Base-by-base conservation (phyloP, 495 filamentous ascomycete species). In the Hypoxylon perforatum region DNA sequence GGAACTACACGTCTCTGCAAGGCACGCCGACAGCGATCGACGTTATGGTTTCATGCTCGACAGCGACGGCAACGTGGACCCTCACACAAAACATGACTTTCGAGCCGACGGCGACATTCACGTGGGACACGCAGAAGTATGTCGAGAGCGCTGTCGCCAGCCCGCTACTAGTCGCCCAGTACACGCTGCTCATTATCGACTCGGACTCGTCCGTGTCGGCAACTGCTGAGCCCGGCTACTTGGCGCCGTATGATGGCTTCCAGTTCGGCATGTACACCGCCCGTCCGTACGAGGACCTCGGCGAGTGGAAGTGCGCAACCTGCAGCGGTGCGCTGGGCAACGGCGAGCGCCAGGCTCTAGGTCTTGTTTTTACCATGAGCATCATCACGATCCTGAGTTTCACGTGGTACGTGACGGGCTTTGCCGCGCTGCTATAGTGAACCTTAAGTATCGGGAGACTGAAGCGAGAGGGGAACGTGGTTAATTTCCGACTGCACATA, bases 1-100 rank as follows among this genome's bases (percentile, higher is more conserved):
- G 94, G 94, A 97, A 97, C 77, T 98, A 97, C 80, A 99, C 95
- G 1, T 92, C 90, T 44, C 81, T 99, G 38, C 85, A 85, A 25
- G 88, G 88, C 15, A 90, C 87, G 0, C 95, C 95, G 0, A 87
- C 86, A 2, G 89, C 86, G 28, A 78, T 99, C 67, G 91, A 99
- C 67, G 86, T 97, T 3, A 77, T 95, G 28, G 91, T 95, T 10
- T 89, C 87, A 21, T 96, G 92, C 86, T 87, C 86, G 36, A 58
- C 61, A 19, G 78, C 73, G 11, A 63, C 73, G 38, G 72, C 69
- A 41, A 82, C 81, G 1, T 83, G 77, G 77, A 84, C 81, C 7
- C 70, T 84, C n/a, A 83, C 81, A 1, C 77, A 81, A 46, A 84
- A 84, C 75, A 84, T 84, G 81, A 81, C 81, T 11, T 84, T 78